Conservation (phyloP, 768 basidiomycete species). For the Mrakia hoshinonis region DNA sequence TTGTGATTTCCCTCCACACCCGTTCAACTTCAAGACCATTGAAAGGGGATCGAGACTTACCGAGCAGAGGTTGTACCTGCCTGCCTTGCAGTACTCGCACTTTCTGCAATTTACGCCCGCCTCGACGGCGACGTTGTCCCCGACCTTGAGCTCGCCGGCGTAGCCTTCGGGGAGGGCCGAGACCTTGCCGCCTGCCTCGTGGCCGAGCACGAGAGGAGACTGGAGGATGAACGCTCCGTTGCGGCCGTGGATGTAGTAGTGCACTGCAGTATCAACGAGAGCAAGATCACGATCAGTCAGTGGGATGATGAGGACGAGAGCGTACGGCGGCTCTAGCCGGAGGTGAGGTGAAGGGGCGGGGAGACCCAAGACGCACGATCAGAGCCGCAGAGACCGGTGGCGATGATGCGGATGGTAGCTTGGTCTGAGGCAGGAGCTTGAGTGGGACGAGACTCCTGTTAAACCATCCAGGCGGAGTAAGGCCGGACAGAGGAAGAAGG, state of each 20-base stretch:
- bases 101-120: constrained; percentile 78
- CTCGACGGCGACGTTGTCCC: constrained; percentile 87
- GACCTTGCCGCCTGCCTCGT: constrained; percentile 82
- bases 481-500: neutral
- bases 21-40: neutral
- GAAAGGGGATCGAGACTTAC: neutral
- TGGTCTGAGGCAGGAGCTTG: neutral
- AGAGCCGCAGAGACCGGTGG: constrained; percentile 81
- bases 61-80: constrained; percentile 80
- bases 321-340: neutral
- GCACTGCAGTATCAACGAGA: constrained; percentile 49
- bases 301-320: neutral
- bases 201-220: constrained; percentile 80
- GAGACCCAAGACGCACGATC: constrained; percentile 38
- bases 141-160: constrained; percentile 50
- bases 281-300: constrained; percentile 1
- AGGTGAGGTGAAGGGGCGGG: neutral
- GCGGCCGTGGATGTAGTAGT: constrained; percentile 79
- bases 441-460: constrained; percentile 13
- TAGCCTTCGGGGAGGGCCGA: constrained; percentile 46
- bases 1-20: neutral
- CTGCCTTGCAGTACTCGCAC: constrained; percentile 44
- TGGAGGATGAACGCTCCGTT: constrained; percentile 87
- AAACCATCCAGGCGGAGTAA: too few relatives aligned
- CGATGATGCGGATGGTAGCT: constrained; percentile 53